Percentiles rank a stretch among this genome's conserved stretches.
These are phyloP conservation scores for Meyerozyma carpophila DNA, from an alignment of 1,139 yeast genomes.

Conservation along the genomic window DNA sequence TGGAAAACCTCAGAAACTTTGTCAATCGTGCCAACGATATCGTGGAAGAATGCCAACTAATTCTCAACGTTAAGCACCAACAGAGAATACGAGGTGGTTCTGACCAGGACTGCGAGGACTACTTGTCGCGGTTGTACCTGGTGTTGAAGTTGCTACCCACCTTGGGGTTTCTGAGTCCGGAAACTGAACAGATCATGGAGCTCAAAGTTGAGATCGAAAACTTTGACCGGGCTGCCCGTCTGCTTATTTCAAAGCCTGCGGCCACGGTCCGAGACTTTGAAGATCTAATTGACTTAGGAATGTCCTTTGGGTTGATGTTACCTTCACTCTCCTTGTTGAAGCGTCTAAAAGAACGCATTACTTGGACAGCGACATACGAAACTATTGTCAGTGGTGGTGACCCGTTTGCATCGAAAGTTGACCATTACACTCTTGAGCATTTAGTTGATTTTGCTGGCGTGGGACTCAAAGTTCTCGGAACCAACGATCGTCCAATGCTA, in stretches of 20 bases:
- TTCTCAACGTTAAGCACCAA: conserved; percentile 47
- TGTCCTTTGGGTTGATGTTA: conserved; percentile 52
- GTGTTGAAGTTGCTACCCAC: conserved; percentile 45
- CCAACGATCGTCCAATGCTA: conserved; percentile 18
- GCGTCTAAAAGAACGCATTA: conserved; percentile 41
- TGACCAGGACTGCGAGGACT: conserved; percentile 11
- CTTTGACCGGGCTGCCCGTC: conserved; percentile 47
- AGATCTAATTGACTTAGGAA: conserved; percentile 48
- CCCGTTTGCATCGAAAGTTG: conserved; percentile 34
- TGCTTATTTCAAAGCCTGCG: conserved; percentile 23
- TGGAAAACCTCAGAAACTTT: conserved; percentile 37
- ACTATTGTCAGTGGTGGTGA: conserved; percentile 36
- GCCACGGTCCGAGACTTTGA: conserved; percentile 27
- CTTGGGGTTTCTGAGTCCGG: conserved; percentile 50
- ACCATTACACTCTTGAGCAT: conserved; percentile 32
- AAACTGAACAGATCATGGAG: conserved; percentile 54
- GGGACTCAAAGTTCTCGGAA: conserved; percentile 35
- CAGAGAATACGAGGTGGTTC: conserved; percentile 35
- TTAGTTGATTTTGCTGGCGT: conserved; percentile 30
- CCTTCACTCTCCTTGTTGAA: conserved; percentile 47
- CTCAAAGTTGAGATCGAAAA: conserved; percentile 49
- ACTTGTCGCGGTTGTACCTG: conserved; percentile 18
- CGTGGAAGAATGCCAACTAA: conserved; percentile 51
- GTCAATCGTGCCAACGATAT: conserved; percentile 44
- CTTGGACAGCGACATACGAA: conserved; percentile 42